phyloP scores from a whole-genome alignment of 306 rosid species.

The Hippophae gyantsensis region DNA sequence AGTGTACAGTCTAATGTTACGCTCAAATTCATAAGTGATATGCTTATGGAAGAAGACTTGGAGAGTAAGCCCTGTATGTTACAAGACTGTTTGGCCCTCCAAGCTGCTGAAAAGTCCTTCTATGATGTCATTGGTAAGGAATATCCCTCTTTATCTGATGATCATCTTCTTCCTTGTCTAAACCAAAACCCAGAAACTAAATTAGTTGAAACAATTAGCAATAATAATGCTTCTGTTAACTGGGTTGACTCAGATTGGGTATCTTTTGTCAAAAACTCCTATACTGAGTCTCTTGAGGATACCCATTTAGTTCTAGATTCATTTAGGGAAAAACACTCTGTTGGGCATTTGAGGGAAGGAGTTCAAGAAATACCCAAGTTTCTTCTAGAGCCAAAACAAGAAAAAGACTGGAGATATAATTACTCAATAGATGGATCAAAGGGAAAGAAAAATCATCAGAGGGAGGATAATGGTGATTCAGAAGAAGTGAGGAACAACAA shows the following conservation, averaged over 20 bases:
- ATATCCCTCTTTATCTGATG: constrained; percentile 17
- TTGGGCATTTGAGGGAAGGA: background rate
- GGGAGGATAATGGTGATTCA: constrained; percentile 11
- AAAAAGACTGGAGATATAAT: constrained; percentile 1
- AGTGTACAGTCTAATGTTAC: constrained; percentile 22
- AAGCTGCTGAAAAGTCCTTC: constrained; percentile 29
- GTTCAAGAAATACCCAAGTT: constrained; percentile 16
- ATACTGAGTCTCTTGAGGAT: constrained; percentile 13
- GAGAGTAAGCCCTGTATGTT: constrained; percentile 19
- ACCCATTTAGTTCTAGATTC: constrained; percentile 18
- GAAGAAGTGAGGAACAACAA: constrained; percentile 27
- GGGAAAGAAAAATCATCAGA: constrained; percentile 22
- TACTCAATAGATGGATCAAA: background rate
- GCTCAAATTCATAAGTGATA: constrained; percentile 27
- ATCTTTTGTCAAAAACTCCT: constrained; percentile 11
- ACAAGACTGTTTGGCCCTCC: constrained; percentile 31
- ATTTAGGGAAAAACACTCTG: constrained; percentile 13
- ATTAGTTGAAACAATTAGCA: too few relatives aligned
- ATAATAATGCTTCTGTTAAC: constrained; percentile 18
- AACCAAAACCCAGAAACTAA: too few relatives aligned
- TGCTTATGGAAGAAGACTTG: constrained; percentile 31
- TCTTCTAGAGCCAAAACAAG: constrained; percentile 10
- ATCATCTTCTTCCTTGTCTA: constrained; percentile 3
- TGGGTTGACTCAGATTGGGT: constrained; percentile 7
- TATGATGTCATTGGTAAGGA: constrained; percentile 25